Evolutionary conservation across 2,329 filamentous ascomycete genomes (phyloP).

Genomic region (Fusarium sp.): DNA sequence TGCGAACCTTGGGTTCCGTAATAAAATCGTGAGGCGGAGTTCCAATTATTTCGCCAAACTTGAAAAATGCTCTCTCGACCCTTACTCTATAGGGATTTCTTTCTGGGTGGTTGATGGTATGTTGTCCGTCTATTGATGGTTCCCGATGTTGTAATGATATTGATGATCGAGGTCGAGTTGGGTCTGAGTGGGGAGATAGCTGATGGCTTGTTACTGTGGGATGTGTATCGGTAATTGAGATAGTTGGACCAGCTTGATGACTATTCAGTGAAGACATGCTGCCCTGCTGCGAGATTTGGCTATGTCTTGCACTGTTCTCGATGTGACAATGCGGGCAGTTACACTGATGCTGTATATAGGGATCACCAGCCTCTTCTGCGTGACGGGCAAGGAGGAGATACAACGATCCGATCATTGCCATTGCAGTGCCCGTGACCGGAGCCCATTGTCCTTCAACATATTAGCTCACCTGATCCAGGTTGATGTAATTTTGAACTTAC

Average conservation of each 20-base stretch:
- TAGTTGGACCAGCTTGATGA: neutral
- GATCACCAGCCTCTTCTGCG: conserved; percentile 11
- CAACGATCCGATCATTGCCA: conserved; percentile 70
- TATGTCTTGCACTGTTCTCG: neutral
- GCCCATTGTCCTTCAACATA: conserved; percentile 65
- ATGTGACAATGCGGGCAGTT: conserved; percentile 24
- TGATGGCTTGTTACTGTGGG: neutral
- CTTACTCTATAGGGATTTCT: conserved; percentile 51
- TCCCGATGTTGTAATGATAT: neutral
- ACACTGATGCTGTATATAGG: conserved; percentile 11
- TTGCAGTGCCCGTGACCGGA: conserved; percentile 67
- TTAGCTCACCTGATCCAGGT: fast-evolving
- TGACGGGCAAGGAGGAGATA: conserved; percentile 62
- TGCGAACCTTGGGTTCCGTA: conserved; percentile 1
- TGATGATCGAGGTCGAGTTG: neutral
- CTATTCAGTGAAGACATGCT: neutral
- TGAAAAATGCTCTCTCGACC: conserved; percentile 58
- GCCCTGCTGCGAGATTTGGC: neutral
- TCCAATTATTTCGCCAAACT: conserved; percentile 60
- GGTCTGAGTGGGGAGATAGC: neutral
- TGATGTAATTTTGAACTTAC: conserved; percentile 51
- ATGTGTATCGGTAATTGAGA: neutral
- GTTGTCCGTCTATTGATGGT: neutral
- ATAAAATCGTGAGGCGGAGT: conserved; percentile 59
- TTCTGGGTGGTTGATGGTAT: conserved; percentile 31